Base-by-base conservation (phyloP, 148 eudicot species). In the Nepenthes gracilis region DNA sequence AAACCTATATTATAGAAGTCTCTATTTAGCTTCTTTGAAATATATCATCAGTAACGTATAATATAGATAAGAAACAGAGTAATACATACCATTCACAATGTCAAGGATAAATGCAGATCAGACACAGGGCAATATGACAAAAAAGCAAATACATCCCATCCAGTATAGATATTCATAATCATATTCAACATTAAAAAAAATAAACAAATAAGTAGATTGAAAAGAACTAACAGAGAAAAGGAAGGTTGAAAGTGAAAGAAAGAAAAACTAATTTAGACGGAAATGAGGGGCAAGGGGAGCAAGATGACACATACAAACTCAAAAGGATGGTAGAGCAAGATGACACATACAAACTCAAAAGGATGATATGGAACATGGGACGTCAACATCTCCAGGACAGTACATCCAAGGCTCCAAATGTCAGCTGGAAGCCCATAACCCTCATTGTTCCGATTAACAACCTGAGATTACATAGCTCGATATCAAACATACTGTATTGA, bases 381-480 rank as follows among this genome's bases (percentile, higher is more conserved):
- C 6, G 92, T 87, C 63, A 85, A 76, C 95, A 90, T 90, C 87
- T 90, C 97, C 60, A 90, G 66, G 49, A 90, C 95, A 2, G 95
- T 87, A 75, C 97, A 90, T 35, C 97, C 97, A 61, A 90, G 95
- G 74, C 97, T 90, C 97, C 95, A 90, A 53, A 90, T 90, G 78
- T 90, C 97, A 63, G 97, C 95, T 47, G 92, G 72, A 71, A 72
- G 81, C 52, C 97, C 97, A 85, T 87, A 87, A 2, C 97, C 89
- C 60, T 74, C 71, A 79, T 61, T 77, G 69, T 65, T 70, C 55
- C 36, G 67, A 54, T 68, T 62, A 65, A 90, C 80, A 66, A 90
- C 95, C 97, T 90, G 80, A 65, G 66, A 54, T 23, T 33, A 33
- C 47, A 37, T n/a, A 57, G 15, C 47, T 34, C 3, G 37, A 58